phyloP scores from a whole-genome alignment of 768 basidiomycete genomes.

The Hygrocybe coccinea region DNA sequence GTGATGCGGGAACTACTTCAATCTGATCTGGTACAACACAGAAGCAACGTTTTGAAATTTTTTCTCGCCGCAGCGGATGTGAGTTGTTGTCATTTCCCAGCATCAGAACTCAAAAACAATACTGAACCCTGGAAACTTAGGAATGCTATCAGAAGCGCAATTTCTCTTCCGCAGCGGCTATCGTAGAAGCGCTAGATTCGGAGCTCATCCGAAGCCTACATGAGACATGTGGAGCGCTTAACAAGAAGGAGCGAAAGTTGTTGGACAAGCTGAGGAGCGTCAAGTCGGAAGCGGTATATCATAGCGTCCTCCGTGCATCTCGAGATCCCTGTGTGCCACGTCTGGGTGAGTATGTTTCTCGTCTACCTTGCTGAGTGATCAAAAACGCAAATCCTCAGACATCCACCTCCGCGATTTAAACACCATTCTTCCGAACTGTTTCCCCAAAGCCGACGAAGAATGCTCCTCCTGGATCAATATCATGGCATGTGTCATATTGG shows the following conservation, averaged over 20 bases:
- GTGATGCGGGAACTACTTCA: conserved; percentile 2
- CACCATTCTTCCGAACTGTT: no score
- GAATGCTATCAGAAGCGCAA: conserved; percentile 8
- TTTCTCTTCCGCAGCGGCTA: conserved; percentile 7
- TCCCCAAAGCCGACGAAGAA: no score
- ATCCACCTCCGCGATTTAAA: no score
- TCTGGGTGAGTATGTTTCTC: not conserved
- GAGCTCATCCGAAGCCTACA: conserved; percentile 2
- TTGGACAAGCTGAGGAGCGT: conserved; percentile 1
- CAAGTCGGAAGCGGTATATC: conserved; percentile 2
- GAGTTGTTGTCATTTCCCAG: not conserved
- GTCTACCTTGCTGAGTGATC: not conserved
- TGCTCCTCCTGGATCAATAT: no score
- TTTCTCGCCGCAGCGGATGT: conserved; percentile 5
- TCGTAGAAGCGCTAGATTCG: conserved; percentile 1
- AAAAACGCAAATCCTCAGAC: no score
- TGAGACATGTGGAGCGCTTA: conserved; percentile 1
- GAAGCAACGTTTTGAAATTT: conserved; percentile 4
- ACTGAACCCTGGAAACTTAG: not conserved
- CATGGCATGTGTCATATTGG: no score
- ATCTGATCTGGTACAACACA: not conserved
- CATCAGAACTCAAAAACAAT: no score
- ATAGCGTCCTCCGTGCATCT: not conserved
- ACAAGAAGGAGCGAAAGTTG: not conserved
- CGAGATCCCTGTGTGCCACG: conserved; percentile 3